Conservation (phyloP, 805 yeast genomes). For the Nakazawaea ishiwadae region DNA sequence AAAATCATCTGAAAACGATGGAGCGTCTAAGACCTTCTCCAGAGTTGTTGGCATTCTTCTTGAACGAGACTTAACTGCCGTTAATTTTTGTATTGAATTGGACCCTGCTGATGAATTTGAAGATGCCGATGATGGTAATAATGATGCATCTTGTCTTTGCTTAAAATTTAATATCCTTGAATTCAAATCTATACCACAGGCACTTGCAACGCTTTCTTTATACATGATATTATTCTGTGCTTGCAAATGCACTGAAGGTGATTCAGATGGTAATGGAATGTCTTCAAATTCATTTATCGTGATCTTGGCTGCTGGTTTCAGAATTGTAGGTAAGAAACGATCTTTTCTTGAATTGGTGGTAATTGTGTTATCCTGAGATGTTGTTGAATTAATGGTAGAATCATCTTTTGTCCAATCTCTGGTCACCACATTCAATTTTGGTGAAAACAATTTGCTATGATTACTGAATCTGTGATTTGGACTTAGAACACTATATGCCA, state of each 20-base stretch:
- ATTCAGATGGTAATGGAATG: conserved; percentile 21
- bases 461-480: background rate
- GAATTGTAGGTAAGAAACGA: conserved; percentile 10
- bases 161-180: conserved; percentile 82
- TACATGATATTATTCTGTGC: conserved; percentile 54
- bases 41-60: conserved; percentile 84
- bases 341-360: conserved; percentile 6
- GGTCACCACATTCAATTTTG: conserved; percentile 29
- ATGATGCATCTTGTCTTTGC: conserved; percentile 58
- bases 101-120: conserved; percentile 19
- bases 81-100: conserved; percentile 25
- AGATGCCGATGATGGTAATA: conserved; percentile 25
- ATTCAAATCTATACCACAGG: conserved; percentile 84
- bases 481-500: conserved; percentile 8
- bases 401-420: conserved; percentile 26
- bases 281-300: background rate
- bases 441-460: conserved; percentile 18
- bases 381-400: conserved; percentile 1
- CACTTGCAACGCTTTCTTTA: conserved; percentile 84
- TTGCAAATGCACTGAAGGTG: conserved; percentile 51
- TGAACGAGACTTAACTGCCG: conserved; percentile 59
- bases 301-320: conserved; percentile 6
- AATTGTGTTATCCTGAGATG: background rate
- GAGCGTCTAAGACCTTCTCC: conserved; percentile 92
- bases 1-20: conserved; percentile 90